Evolutionary conservation across 192 early-diverging fungal species (phyloP).

Genomic region (Backusella tuberculispora): DNA sequence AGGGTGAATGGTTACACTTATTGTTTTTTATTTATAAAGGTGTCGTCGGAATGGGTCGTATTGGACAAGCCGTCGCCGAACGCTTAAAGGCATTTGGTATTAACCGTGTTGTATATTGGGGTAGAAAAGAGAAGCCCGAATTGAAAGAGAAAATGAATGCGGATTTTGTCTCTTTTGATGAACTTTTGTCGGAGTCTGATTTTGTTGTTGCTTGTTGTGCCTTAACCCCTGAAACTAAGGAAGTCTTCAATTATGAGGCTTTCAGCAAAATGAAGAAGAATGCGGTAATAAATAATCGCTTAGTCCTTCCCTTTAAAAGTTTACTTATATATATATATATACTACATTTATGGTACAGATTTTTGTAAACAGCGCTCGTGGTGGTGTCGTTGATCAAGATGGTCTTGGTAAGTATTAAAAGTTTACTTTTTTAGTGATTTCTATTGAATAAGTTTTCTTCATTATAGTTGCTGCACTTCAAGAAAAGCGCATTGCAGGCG

Average conservation of each 20-base stretch:
- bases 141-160: slow-evolving; percentile 54
- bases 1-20: neutral
- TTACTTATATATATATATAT: neutral
- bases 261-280: slow-evolving; percentile 72
- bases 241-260: slow-evolving; percentile 68
- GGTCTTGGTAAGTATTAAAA: slow-evolving; percentile 42
- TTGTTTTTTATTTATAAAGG: slow-evolving; percentile 43
- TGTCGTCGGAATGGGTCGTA: slow-evolving; percentile 83
- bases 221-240: slow-evolving; percentile 69
- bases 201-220: slow-evolving; percentile 78
- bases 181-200: slow-evolving; percentile 67
- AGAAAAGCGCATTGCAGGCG: slow-evolving; percentile 59
- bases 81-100: slow-evolving; percentile 78
- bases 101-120: slow-evolving; percentile 63
- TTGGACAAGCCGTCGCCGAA: slow-evolving; percentile 72
- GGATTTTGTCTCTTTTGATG: slow-evolving; percentile 54
- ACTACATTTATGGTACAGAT: slow-evolving; percentile 43
- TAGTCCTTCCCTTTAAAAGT: neutral
- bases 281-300: slow-evolving; percentile 42
- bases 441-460: neutral
- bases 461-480: slow-evolving; percentile 61
- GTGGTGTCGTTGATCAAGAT: slow-evolving; percentile 78
- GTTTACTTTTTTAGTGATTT: neutral
- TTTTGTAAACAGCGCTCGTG: slow-evolving; percentile 84
- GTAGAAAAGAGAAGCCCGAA: slow-evolving; percentile 53